These are phyloP conservation scores for Parmales sp. DNA, from an alignment of 108 stramenopile species.

Conservation along the genomic window DNA sequence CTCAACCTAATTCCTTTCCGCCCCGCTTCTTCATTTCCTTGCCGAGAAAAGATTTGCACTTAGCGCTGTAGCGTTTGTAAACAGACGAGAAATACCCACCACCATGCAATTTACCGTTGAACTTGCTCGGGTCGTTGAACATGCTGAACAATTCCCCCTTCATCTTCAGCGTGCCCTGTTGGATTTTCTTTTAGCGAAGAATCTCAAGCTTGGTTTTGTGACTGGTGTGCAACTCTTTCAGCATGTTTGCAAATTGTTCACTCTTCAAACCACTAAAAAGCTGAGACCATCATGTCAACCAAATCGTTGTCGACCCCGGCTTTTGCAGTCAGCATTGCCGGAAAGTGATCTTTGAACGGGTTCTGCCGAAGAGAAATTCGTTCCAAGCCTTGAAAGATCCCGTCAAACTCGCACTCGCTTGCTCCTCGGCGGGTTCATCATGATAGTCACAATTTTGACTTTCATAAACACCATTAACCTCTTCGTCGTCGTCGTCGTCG, in stretches of 20 bases:
- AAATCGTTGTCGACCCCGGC: conserved; percentile 22
- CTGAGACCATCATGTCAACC: conserved; percentile 23
- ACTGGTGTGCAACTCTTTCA: conserved; percentile 22
- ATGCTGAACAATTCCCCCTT: not conserved
- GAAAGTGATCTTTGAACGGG: conserved; percentile 17
- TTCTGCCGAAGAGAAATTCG: conserved; percentile 13
- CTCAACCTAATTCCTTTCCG: conserved; percentile 1
- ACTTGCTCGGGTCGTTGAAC: not conserved
- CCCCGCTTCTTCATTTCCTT: too few relatives aligned
- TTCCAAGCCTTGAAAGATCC: too few relatives aligned
- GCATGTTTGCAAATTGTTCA: conserved; percentile 14
- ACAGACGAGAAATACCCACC: conserved; percentile 1
- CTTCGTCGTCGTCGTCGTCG: too few relatives aligned
- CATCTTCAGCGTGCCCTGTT: not conserved
- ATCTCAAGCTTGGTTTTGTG: not conserved
- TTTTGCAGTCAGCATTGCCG: conserved; percentile 21
- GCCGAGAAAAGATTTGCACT: conserved; percentile 18
- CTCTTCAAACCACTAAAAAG: conserved; percentile 19
- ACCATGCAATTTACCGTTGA: not conserved
- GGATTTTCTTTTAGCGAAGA: conserved; percentile 6
- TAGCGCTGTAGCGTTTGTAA: conserved; percentile 9
- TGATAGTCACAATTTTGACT: too few relatives aligned
- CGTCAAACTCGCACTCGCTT: too few relatives aligned
- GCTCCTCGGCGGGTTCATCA: too few relatives aligned
- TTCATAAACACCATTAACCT: not conserved